These are phyloP conservation scores for Pythium biforme DNA, from an alignment of 352 stramenopile species.

Conservation along the genomic window DNA sequence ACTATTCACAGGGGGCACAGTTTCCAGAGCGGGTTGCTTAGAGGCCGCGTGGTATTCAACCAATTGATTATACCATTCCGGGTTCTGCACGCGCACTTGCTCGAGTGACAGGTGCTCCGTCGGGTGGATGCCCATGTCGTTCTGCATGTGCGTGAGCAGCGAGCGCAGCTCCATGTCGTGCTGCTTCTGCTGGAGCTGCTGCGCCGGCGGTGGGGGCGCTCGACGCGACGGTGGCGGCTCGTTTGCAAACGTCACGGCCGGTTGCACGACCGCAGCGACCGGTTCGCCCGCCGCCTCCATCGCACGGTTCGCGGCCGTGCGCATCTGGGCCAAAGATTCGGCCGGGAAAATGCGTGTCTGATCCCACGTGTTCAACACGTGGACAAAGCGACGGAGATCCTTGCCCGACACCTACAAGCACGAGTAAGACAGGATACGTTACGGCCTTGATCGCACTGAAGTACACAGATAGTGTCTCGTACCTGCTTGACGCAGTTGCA, in stretches of 20 bases:
- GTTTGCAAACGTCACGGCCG: conserved; percentile 48
- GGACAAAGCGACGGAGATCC: conserved; percentile 80
- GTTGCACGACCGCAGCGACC: conserved; percentile 33
- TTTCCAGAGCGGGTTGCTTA: conserved; percentile 16
- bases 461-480: conserved; percentile 15
- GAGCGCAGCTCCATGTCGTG: conserved; percentile 79
- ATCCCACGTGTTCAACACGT: conserved; percentile 87
- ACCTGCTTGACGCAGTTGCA: conserved; percentile 85
- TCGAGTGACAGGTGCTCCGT: conserved; percentile 85
- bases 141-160: conserved; percentile 80
- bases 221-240: conserved; percentile 24
- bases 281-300: conserved; percentile 45
- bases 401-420: conserved; percentile 62
- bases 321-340: conserved; percentile 68
- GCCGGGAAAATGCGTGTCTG: conserved; percentile 52
- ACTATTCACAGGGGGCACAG: conserved; percentile 17
- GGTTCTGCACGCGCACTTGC: conserved; percentile 85
- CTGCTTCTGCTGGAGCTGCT: conserved; percentile 37
- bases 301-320: conserved; percentile 54
- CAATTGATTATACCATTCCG: conserved; percentile 81
- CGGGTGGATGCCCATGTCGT: conserved; percentile 86
- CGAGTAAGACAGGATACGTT: conserved; percentile 26
- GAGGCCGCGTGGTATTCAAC: conserved; percentile 58
- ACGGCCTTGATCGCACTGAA: no score
- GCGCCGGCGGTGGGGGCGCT: conserved; percentile 3